These are phyloP conservation scores for Silene uniflora DNA, from an alignment of 148 eudicot species.

Conservation along the genomic window DNA sequence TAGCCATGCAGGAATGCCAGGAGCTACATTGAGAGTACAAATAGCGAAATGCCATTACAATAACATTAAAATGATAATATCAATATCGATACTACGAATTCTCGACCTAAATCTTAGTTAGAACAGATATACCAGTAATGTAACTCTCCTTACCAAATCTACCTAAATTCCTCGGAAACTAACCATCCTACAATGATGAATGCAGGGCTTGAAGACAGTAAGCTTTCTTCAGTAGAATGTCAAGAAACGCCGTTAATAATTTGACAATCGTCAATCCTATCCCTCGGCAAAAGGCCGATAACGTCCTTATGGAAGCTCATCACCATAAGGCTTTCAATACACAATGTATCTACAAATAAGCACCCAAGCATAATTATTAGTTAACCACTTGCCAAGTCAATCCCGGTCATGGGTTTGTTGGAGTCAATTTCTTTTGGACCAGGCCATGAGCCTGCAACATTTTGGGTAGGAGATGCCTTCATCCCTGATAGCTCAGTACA, in stretches of 20 bases:
- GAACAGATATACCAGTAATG: conserved; percentile 28
- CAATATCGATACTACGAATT: conserved; percentile 16
- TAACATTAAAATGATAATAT: background rate
- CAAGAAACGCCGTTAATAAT: conserved; percentile 1
- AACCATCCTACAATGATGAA: conserved; percentile 8
- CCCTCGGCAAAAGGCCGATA: conserved; percentile 10
- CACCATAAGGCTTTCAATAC: conserved; percentile 26
- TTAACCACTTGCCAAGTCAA: conserved; percentile 41
- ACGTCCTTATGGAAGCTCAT: conserved; percentile 8
- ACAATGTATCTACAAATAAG: conserved; percentile 32
- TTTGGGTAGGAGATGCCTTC: conserved; percentile 26
- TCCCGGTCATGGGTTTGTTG: conserved; percentile 34
- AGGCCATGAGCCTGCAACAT: conserved; percentile 29
- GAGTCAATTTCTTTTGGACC: conserved; percentile 29
- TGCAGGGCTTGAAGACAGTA: conserved; percentile 18
- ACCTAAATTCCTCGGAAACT: conserved; percentile 22
- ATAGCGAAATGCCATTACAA: too few species aligned
- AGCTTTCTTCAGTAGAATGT: background rate
- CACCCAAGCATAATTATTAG: background rate
- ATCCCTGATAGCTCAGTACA: conserved; percentile 7
- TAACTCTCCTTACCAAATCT: conserved; percentile 20
- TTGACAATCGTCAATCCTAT: background rate
- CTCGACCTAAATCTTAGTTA: conserved; percentile 8
- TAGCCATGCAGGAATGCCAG: too few species aligned
- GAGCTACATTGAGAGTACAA: too few species aligned